Evolutionary conservation across 768 basidiomycete genomes (phyloP).

Genomic region (Psilocybe sp.): DNA sequence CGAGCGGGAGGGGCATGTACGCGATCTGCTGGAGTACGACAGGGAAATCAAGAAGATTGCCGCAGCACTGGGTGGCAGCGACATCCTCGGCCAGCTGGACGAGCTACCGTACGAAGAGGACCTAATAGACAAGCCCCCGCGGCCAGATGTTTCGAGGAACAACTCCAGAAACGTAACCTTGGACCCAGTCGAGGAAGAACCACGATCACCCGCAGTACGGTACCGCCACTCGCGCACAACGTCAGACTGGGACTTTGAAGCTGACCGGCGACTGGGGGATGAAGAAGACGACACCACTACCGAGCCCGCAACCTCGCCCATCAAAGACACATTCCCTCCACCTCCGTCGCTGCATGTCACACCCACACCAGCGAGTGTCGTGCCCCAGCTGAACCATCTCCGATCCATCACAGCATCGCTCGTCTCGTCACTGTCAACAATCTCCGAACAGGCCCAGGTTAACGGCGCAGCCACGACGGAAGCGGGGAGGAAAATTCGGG

Average conservation of each 20-base stretch:
- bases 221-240: slow-evolving; percentile 25
- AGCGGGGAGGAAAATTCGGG: slow-evolving; percentile 82
- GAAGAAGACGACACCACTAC: slow-evolving; percentile 37
- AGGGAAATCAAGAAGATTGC: slow-evolving; percentile 77
- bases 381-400: slow-evolving; percentile 67
- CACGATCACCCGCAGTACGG: slow-evolving; percentile 14
- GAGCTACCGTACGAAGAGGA: slow-evolving; percentile 50
- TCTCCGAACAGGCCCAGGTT: slow-evolving; percentile 88
- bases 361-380: slow-evolving; percentile 54
- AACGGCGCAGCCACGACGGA: slow-evolving; percentile 84
- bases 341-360: slow-evolving; percentile 47
- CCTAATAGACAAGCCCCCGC: slow-evolving; percentile 33
- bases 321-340: slow-evolving; percentile 56
- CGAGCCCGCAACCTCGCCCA: slow-evolving; percentile 45
- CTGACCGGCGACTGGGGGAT: slow-evolving; percentile 45
- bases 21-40: slow-evolving; percentile 75
- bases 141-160: slow-evolving; percentile 21
- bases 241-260: slow-evolving; percentile 64
- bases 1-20: slow-evolving; percentile 78
- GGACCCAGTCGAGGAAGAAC: slow-evolving; percentile 29
- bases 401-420: slow-evolving; percentile 75
- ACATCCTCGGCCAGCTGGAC: slow-evolving; percentile 68
- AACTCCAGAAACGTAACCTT: slow-evolving; percentile 21
- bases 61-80: slow-evolving; percentile 73
- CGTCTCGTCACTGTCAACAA: slow-evolving; percentile 67